phyloP scores from a whole-genome alignment of 2,329 filamentous ascomycete genomes.

The Venturia nashicola region DNA sequence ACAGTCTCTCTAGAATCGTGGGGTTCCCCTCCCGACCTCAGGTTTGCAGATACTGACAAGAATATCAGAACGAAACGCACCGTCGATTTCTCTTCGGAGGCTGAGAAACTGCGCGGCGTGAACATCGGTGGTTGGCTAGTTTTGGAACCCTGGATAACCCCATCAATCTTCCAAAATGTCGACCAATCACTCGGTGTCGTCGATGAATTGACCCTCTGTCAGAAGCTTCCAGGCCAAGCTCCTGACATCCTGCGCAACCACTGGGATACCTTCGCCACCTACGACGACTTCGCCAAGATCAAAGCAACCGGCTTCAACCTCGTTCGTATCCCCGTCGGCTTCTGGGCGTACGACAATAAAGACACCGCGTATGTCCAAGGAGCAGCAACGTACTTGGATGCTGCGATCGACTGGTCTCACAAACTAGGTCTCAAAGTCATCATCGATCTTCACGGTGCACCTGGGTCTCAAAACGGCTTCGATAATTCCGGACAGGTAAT shows the following conservation, averaged over 20 bases:
- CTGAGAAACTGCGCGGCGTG: constrained; percentile 36
- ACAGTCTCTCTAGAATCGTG: not conserved
- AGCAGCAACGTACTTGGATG: constrained; percentile 40
- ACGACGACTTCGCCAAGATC: constrained; percentile 44
- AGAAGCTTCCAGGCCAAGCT: constrained; percentile 34
- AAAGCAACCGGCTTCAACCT: constrained; percentile 44
- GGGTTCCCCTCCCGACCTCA: not conserved
- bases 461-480: constrained; percentile 47
- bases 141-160: constrained; percentile 43
- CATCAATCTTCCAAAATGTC: constrained; percentile 38
- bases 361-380: constrained; percentile 39
- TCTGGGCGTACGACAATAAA: constrained; percentile 44
- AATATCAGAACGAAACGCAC: not conserved
- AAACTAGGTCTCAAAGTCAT: constrained; percentile 41
- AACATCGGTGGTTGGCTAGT: constrained; percentile 40
- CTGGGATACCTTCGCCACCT: constrained; percentile 39
- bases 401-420: constrained; percentile 44
- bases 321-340: constrained; percentile 46
- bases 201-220: constrained; percentile 39
- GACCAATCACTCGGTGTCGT: constrained; percentile 24
- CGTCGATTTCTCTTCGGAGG: constrained; percentile 35
- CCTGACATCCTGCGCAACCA: constrained; percentile 33
- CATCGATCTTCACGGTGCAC: constrained; percentile 47
- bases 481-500: constrained; percentile 47
- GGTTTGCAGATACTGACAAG: not conserved